Conservation (phyloP, 1,284 basidiomycete species). For the Heterobasidion irregulare region DNA sequence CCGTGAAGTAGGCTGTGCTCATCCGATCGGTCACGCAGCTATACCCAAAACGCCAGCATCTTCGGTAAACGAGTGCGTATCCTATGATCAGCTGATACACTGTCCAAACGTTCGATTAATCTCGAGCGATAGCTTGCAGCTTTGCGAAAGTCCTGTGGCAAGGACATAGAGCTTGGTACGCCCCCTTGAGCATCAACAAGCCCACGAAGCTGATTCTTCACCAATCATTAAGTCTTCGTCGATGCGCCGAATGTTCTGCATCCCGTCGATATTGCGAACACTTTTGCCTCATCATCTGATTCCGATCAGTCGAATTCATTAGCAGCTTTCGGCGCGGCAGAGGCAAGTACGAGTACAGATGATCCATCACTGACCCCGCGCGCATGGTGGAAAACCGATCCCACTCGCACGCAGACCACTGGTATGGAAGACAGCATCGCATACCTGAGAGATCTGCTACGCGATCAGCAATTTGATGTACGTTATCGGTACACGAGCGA, state of each 20-base stretch:
- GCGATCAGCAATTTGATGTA: constrained; percentile 51
- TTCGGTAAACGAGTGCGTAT: constrained; percentile 70
- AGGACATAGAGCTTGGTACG: constrained; percentile 64
- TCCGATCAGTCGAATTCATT: constrained; percentile 19
- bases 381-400: constrained; percentile 69
- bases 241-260: constrained; percentile 73
- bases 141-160: constrained; percentile 60
- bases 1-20: neutral
- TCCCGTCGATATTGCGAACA: constrained; percentile 53
- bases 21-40: constrained; percentile 35
- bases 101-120: constrained; percentile 13
- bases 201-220: constrained; percentile 1
- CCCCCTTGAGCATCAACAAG: neutral
- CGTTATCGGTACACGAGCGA: constrained; percentile 2
- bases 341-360: constrained; percentile 34
- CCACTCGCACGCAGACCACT: constrained; percentile 38
- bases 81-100: neutral
- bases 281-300: constrained; percentile 26
- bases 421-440: constrained; percentile 55
- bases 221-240: constrained; percentile 54
- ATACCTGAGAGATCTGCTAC: constrained; percentile 38
- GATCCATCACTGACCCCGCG: constrained; percentile 64
- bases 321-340: constrained; percentile 48
- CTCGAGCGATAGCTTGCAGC: constrained; percentile 53
- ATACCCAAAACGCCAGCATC: constrained; percentile 74